Percentiles rank a stretch among this genome's conserved stretches.
phyloP scores from a whole-genome alignment of 805 yeast species.

The Ogataea angusta region DNA sequence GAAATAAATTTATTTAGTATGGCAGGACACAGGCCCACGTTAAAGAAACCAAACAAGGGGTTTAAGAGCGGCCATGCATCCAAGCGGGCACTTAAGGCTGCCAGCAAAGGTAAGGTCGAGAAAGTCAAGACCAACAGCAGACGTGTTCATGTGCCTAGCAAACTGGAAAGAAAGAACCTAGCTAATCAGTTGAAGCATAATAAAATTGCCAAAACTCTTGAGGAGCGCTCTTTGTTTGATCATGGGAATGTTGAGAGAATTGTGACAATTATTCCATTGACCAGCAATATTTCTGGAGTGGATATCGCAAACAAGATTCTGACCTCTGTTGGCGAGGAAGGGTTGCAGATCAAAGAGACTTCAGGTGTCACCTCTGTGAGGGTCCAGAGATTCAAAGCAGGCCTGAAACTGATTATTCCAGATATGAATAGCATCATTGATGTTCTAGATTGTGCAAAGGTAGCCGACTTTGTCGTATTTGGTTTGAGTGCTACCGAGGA shows the following conservation, averaged over 20 bases:
- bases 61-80: slow-evolving; percentile 91
- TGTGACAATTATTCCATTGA: slow-evolving; percentile 75
- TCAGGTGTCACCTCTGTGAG: slow-evolving; percentile 53
- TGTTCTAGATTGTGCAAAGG: slow-evolving; percentile 80
- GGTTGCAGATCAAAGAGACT: slow-evolving; percentile 31
- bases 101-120: slow-evolving; percentile 84
- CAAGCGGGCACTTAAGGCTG: slow-evolving; percentile 80
- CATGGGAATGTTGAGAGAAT: slow-evolving; percentile 76
- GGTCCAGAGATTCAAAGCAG: slow-evolving; percentile 69
- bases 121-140: slow-evolving; percentile 43
- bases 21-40: slow-evolving; percentile 83
- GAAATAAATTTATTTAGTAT: slow-evolving; percentile 28
- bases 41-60: slow-evolving; percentile 81
- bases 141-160: slow-evolving; percentile 38
- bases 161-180: slow-evolving; percentile 69
- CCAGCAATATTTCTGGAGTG: slow-evolving; percentile 60
- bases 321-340: slow-evolving; percentile 35
- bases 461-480: slow-evolving; percentile 85
- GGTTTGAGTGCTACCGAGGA: slow-evolving; percentile 87
- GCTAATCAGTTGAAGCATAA: slow-evolving; percentile 73
- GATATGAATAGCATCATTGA: slow-evolving; percentile 62
- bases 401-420: slow-evolving; percentile 70
- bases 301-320: slow-evolving; percentile 54
- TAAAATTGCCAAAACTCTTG: slow-evolving; percentile 60
- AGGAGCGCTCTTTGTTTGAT: slow-evolving; percentile 62